Conservation (phyloP, 73 alveolate genomes). For the Paramecium sonneborni region DNA sequence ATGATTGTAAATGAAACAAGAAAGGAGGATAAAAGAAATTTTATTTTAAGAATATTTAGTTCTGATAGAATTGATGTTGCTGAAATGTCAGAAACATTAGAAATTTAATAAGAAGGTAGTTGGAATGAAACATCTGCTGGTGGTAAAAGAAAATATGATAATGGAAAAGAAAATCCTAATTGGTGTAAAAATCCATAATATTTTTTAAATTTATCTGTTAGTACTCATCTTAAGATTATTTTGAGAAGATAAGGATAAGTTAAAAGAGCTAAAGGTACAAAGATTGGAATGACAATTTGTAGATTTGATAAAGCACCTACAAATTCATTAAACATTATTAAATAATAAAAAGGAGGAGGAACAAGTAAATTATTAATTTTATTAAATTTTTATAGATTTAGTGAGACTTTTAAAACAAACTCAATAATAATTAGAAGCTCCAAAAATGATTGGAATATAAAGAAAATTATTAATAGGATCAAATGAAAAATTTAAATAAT, state of each 20-base stretch:
- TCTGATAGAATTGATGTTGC: constrained; percentile 77
- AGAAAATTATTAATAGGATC: constrained; percentile 82
- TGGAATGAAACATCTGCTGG: constrained; percentile 90
- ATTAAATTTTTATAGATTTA: constrained; percentile 30
- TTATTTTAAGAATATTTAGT: constrained; percentile 77
- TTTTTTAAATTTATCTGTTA: constrained; percentile 79
- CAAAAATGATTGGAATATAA: constrained; percentile 78
- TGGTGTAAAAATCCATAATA: constrained; percentile 93
- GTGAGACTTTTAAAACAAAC: constrained; percentile 57
- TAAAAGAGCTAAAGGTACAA: constrained; percentile 68
- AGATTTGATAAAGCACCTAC: constrained; percentile 60
- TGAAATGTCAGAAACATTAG: constrained; percentile 84
- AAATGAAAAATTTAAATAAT: constrained; percentile 83
- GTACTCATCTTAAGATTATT: constrained; percentile 84
- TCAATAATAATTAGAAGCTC: constrained; percentile 74
- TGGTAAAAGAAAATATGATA: constrained; percentile 78
- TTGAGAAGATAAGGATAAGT: constrained; percentile 78
- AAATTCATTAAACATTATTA: constrained; percentile 53
- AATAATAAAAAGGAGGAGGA: constrained; percentile 64
- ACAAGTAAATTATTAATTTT: constrained; percentile 32
- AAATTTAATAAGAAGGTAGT: constrained; percentile 75
- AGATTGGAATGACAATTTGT: constrained; percentile 74
- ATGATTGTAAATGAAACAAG: constrained; percentile 60
- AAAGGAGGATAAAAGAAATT: constrained; percentile 68
- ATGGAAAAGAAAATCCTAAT: constrained; percentile 78